These are phyloP conservation scores for Lycium ferocissimum DNA, from an alignment of 257 asterid genomes.

Conservation along the genomic window DNA sequence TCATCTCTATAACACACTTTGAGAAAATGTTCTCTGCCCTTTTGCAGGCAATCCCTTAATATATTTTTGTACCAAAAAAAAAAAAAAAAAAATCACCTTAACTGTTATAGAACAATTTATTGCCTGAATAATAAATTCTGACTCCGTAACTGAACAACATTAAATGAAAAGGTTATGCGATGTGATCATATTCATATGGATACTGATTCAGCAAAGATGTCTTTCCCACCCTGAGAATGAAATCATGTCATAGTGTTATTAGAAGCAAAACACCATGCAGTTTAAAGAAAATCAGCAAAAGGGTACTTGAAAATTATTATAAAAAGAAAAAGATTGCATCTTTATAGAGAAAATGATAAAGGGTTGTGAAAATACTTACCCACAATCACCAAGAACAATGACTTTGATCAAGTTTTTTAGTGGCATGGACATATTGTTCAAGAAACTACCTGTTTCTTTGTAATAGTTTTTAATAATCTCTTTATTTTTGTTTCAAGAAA, in stretches of 20 bases:
- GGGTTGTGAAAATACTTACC: constrained; percentile 50
- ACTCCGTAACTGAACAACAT: neutral
- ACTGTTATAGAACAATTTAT: neutral
- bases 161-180: neutral
- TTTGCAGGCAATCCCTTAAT: neutral
- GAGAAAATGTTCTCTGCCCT: neutral
- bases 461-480: neutral
- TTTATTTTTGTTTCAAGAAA: neutral
- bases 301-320: too few species aligned
- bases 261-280: neutral
- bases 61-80: neutral
- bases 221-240: constrained; percentile 81
- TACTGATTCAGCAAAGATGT: constrained; percentile 86
- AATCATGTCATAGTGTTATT: constrained; percentile 1
- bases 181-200: constrained; percentile 43
- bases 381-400: constrained; percentile 89
- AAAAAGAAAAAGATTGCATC: neutral
- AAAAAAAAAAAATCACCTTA: neutral
- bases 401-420: constrained; percentile 76
- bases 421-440: constrained; percentile 45
- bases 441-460: constrained; percentile 19
- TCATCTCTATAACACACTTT: neutral
- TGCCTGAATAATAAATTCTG: neutral
- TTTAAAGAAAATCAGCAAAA: neutral
- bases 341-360: neutral